These are phyloP conservation scores for Laguncularia racemosa DNA, from an alignment of 345 rosid genomes.

Conservation along the genomic window DNA sequence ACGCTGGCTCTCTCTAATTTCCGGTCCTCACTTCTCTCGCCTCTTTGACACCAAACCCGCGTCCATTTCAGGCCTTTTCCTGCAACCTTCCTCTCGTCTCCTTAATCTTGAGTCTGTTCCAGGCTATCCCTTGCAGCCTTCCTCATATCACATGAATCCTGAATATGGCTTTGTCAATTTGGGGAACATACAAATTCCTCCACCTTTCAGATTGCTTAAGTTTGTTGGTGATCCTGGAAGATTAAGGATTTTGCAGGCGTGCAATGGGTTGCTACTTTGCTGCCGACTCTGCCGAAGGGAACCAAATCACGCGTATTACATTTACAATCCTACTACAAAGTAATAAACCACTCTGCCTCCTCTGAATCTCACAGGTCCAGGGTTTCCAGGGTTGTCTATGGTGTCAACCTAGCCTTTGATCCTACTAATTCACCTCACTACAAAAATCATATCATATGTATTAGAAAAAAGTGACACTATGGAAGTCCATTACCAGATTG, in stretches of 20 bases:
- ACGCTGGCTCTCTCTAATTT: conserved; percentile 17
- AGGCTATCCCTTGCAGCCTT: not conserved
- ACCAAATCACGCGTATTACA: conserved; percentile 16
- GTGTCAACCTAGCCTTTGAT: conserved; percentile 17
- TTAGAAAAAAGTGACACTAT: conserved; percentile 10
- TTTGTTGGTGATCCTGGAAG: conserved; percentile 18
- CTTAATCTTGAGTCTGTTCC: not conserved
- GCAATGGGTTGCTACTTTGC: conserved; percentile 24
- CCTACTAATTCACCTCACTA: conserved; percentile 9
- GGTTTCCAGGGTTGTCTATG: conserved; percentile 2
- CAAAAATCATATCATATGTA: conserved; percentile 18
- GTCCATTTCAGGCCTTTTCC: conserved; percentile 17
- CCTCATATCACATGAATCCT: not conserved
- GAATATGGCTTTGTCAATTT: conserved; percentile 4
- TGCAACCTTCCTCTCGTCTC: conserved; percentile 13
- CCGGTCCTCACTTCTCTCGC: conserved; percentile 13
- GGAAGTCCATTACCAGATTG: conserved; percentile 1
- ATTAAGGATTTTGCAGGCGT: conserved; percentile 13
- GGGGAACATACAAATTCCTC: conserved; percentile 1
- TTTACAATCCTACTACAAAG: conserved; percentile 19
- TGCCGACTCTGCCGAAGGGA: conserved; percentile 19
- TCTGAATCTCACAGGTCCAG: conserved; percentile 4
- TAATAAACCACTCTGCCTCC: conserved; percentile 14
- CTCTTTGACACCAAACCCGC: conserved; percentile 6
- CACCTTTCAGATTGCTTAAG: conserved; percentile 12